Evolutionary conservation across 345 rosid genomes (phyloP), one percentile per base, ranked within the genome.

Genomic region (Melaleuca alternifolia): DNA sequence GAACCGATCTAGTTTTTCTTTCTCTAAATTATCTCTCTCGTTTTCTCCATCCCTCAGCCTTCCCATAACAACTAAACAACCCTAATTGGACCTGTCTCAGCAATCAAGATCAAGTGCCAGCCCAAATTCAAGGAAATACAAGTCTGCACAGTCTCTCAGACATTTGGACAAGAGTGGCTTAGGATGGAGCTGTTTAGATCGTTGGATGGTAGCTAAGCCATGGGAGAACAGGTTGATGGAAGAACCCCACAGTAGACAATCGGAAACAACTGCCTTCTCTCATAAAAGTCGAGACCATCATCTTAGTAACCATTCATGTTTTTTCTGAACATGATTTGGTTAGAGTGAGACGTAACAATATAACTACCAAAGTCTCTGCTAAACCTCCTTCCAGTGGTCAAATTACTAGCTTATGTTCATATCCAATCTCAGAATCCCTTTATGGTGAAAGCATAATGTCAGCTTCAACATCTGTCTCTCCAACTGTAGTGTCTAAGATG

Each of bases 171-270:
- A 91, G 89, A 91, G 88, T 86, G 90, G 89, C 87, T 89, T 91
- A 7, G 94, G 90, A 61, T 91, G 93, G 92, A 92, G 89, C 90
- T 93, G 94, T 96, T 89, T 90, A 77, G 96, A 97, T 18, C 84
- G 93, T n/a, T 96, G 99, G 98, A 92, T 93, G 94, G 95, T 96
- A 79, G 86, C 91, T 28, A 96, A 93, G 89, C 96, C 97, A 33
- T 96, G 97, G 98, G 95, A 95, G 87, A 90, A 88, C 85, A 85
- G 95, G 89, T 85, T 90, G 82, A 88, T 90, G 91, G 93, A 93
- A 71, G 93, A 93, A 37, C 87, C 83, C 84, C 90, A 88, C 41
- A 50, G 71, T 75, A 83, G 91, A 1, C 87, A 89, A 41, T 83
- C 87, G 5, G 91, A 89, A 77, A 84, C 86, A 37, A 86, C 88